Percentiles rank a stretch among this genome's conserved stretches.
phyloP scores from a whole-genome alignment of 1,284 basidiomycete genomes.

The Anthracocystis setariae region DNA sequence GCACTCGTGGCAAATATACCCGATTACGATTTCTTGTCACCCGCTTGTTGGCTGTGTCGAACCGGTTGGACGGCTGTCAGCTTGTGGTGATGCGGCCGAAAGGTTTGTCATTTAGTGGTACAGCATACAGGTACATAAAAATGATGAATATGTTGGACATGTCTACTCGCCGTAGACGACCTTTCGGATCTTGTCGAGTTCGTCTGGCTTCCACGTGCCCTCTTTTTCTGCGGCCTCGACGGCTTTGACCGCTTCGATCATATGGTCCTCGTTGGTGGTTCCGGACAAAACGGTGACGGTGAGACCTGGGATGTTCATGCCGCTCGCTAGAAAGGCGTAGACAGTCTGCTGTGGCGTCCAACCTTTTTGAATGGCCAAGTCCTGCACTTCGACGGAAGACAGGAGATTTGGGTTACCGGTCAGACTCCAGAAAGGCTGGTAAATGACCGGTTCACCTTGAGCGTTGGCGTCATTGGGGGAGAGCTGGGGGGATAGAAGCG shows the following conservation, averaged over 20 bases:
- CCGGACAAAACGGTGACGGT: constrained; percentile 55
- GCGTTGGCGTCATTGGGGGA: constrained; percentile 51
- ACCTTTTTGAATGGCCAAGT: constrained; percentile 28
- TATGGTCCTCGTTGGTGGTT: constrained; percentile 53
- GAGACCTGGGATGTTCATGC: constrained; percentile 57
- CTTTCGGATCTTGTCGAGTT: constrained; percentile 45
- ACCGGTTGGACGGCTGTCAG: neutral
- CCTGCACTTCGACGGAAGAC: constrained; percentile 37
- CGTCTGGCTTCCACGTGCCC: constrained; percentile 29
- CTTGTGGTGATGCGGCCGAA: too few species aligned
- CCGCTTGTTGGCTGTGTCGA: too few species aligned
- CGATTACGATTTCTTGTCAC: too few species aligned
- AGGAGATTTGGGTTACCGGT: constrained; percentile 60
- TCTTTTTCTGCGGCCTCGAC: constrained; percentile 22
- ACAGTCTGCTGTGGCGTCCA: constrained; percentile 59
- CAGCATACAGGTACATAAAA: too few species aligned
- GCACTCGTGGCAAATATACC: too few species aligned
- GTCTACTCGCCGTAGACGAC: constrained; percentile 61
- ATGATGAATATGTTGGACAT: neutral
- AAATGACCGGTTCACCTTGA: constrained; percentile 30
- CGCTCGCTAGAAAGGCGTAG: constrained; percentile 54
- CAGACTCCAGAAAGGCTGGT: constrained; percentile 66
- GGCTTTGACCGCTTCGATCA: constrained; percentile 56
- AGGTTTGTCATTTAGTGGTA: too few species aligned
- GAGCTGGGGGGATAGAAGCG: constrained; percentile 52